Conservation (phyloP, 345 rosid species). For the Excoecaria cochinchinensis region DNA sequence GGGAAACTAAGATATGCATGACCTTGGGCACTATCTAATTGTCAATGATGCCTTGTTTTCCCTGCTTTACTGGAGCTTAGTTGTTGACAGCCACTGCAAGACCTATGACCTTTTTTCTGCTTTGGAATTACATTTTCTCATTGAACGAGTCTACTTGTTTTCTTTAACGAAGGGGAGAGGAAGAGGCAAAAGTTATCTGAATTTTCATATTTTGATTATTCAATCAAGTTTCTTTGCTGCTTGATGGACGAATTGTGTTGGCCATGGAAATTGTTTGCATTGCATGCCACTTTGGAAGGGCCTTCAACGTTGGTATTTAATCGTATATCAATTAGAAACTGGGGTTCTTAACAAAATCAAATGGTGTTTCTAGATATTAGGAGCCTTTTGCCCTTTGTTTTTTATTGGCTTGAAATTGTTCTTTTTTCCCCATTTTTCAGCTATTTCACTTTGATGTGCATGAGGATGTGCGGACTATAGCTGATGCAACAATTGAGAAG, state of each 20-base stretch:
- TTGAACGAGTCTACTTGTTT: neutral
- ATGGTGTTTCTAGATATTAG: neutral
- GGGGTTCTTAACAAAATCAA: neutral
- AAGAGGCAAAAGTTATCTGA: neutral
- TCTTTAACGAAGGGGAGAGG: too few relatives aligned
- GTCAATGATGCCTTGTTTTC: neutral
- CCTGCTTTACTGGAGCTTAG: neutral
- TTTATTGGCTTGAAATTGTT: neutral
- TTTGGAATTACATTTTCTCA: neutral
- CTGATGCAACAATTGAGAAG: slow-evolving; percentile 96
- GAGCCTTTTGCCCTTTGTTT: neutral
- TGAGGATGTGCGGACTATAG: slow-evolving; percentile 92
- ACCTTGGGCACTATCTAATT: neutral
- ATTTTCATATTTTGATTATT: neutral
- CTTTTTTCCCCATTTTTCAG: slow-evolving; percentile 34
- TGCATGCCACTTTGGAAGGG: neutral
- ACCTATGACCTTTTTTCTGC: neutral
- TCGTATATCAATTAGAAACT: neutral
- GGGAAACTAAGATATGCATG: neutral
- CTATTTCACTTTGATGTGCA: slow-evolving; percentile 99
- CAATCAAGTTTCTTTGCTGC: neutral
- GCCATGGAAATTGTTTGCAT: neutral
- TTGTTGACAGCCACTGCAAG: neutral
- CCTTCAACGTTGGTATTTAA: neutral
- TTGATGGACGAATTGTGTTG: neutral